Base-by-base conservation (phyloP, 148 eudicot genomes). In the Simmondsia chinensis region DNA sequence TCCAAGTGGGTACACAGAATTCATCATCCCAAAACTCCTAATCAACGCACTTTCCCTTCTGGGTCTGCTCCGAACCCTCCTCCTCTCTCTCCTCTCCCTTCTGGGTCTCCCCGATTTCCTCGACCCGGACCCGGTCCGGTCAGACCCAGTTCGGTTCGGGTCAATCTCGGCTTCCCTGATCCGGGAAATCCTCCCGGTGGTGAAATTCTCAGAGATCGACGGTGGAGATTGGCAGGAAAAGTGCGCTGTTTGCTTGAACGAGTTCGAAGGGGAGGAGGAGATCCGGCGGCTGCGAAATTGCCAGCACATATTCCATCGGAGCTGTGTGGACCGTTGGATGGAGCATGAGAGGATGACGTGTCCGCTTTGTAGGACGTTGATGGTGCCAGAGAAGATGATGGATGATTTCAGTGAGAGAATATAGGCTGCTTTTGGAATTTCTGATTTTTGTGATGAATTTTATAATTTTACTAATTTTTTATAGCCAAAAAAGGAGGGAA, bases 291-390 rank as follows among this genome's bases (percentile, higher is more conserved):
- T 87, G 49, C 44, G 50, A 0, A 73, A 78, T 24, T 78, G 88
- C 53, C 26, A 55, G 18, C 87, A 72, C 30, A 23, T 82, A 40
- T 72, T 79, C 13, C 93, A 87, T 33, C 44, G 54, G 50, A 52
- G 56, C 42, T 87, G 93, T 47, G 60, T 82, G 40, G 96, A 77
- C 77, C 72, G 77, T 43, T 87, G 94, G 93, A 73, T 87, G 76
- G 87, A 77, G 30, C 80, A 79, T 43, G 82, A 75, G 60, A 82
- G 68, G 48, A 63, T 65, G 42, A 83, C 72, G 7, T 82, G 87
- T 26, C 83, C 88, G 4, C 74, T 79, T 4, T 82, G 87, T 51
- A 52, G 88, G 52, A 67, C 81, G 7, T 60, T 46, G 17, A 56
- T 79, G 21, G 39, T 84, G 10, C 73, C 84, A 3, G 61, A 57